A percentile compares a stretch with the other conserved stretches of the same genome.
Conservation (phyloP, 75 land plant species). For the Ceratopteris richardii region DNA sequence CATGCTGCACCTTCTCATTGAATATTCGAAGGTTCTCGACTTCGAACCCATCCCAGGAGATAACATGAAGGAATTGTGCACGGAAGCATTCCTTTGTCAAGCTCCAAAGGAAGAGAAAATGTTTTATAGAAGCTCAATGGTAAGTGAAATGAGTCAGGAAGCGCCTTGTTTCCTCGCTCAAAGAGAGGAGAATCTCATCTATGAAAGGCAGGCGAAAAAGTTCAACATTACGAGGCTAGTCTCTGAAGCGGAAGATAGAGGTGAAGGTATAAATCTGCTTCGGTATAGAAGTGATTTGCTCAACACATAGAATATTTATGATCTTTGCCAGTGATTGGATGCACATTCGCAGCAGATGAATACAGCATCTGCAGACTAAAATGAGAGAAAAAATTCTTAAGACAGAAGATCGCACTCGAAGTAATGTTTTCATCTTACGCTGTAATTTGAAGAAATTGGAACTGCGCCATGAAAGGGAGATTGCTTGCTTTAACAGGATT, state of each 20-base stretch:
- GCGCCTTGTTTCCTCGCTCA: constrained; percentile 5
- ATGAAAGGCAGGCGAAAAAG: not conserved
- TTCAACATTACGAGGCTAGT: not conserved
- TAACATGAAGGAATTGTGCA: constrained; percentile 23
- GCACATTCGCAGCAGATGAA: too few species aligned
- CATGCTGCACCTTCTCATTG: constrained; percentile 55
- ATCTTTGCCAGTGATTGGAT: too few species aligned
- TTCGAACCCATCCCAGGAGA: constrained; percentile 42
- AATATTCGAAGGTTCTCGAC: constrained; percentile 44
- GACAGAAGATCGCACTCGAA: too few species aligned
- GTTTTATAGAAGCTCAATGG: constrained; percentile 39
- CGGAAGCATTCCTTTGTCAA: constrained; percentile 38
- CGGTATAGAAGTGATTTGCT: too few species aligned
- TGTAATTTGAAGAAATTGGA: too few species aligned
- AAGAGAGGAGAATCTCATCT: constrained; percentile 1
- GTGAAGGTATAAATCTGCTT: too few species aligned
- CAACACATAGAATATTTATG: too few species aligned
- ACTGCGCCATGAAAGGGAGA: too few species aligned
- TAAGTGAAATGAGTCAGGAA: constrained; percentile 14
- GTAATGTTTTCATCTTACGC: too few species aligned
- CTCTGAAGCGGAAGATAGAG: not conserved
- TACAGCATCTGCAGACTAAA: too few species aligned
- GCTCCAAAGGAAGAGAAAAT: constrained; percentile 20
- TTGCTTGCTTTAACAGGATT: too few species aligned
- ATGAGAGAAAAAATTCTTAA: too few species aligned